phyloP scores from a whole-genome alignment of 2,329 filamentous ascomycete species.

The Colletotrichum kahawae region DNA sequence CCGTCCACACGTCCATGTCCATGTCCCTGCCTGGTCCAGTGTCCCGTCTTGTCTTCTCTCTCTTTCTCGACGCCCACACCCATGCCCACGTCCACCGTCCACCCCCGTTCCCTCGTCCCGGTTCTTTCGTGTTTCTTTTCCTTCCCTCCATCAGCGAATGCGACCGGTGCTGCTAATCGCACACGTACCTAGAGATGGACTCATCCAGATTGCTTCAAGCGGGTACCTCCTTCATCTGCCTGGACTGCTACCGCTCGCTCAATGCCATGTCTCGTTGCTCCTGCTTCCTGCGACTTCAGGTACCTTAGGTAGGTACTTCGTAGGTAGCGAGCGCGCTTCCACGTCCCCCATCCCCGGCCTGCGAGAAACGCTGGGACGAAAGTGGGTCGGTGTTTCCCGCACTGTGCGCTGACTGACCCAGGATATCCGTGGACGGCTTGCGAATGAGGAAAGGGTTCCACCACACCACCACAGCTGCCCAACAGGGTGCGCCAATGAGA shows the following conservation, averaged over 20 bases:
- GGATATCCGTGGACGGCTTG: neutral
- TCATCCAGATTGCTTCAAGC: neutral
- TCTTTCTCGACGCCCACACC: neutral
- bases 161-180: neutral
- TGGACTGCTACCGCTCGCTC: neutral
- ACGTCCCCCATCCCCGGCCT: neutral
- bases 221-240: neutral
- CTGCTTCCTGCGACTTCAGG: neutral
- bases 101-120: neutral
- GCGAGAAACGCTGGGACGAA: constrained; percentile 2
- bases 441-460: constrained; percentile 11
- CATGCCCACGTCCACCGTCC: neutral
- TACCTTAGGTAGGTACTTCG: neutral
- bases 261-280: neutral
- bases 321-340: neutral
- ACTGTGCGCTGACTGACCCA: constrained; percentile 2
- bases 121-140: neutral
- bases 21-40: neutral
- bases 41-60: neutral
- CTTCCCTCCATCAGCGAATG: neutral
- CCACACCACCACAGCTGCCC: neutral
- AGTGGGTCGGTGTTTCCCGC: neutral
- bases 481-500: neutral
- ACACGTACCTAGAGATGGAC: neutral
- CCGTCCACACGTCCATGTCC: neutral